These are phyloP conservation scores for Hyaloperonospora arabidopsidis DNA, from an alignment of 352 stramenopile species.

Conservation along the genomic window DNA sequence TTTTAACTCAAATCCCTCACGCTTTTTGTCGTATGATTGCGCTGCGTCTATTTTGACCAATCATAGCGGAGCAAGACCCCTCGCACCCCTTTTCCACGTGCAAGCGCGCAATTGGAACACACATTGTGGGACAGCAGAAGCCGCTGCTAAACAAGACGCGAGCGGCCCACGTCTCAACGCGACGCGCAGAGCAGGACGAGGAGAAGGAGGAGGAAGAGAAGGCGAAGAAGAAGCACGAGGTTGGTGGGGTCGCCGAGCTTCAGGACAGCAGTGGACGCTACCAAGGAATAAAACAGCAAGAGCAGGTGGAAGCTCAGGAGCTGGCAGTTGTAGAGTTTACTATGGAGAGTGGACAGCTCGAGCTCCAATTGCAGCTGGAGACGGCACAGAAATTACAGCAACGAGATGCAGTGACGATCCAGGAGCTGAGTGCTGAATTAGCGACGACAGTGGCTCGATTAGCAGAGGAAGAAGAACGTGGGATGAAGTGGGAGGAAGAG, in stretches of 20 bases:
- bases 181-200: constrained; percentile 23
- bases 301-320: constrained; percentile 40
- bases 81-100: too few relatives aligned
- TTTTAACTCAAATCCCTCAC: too few relatives aligned
- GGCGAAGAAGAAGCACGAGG: too few relatives aligned
- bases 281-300: constrained; percentile 21
- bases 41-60: too few relatives aligned
- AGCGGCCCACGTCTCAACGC: too few relatives aligned
- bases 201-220: constrained; percentile 15
- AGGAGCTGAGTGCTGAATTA: constrained; percentile 27
- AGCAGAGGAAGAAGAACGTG: constrained; percentile 39
- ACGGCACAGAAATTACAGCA: constrained; percentile 12
- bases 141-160: too few relatives aligned
- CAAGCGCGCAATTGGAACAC: too few relatives aligned
- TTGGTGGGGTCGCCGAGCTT: constrained; percentile 32
- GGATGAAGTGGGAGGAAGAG: constrained; percentile 49
- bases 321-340: constrained; percentile 39
- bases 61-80: too few relatives aligned
- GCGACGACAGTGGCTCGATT: constrained; percentile 22
- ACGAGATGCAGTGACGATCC: constrained; percentile 26
- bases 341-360: constrained; percentile 47
- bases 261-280: constrained; percentile 44
- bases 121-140: too few relatives aligned
- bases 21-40: too few relatives aligned
- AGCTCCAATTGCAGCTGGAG: constrained; percentile 31